Evolutionary conservation across 495 filamentous ascomycete species (phyloP), one percentile per base, ranked within the genome.

Genomic region (Aspergillus sparsus): DNA sequence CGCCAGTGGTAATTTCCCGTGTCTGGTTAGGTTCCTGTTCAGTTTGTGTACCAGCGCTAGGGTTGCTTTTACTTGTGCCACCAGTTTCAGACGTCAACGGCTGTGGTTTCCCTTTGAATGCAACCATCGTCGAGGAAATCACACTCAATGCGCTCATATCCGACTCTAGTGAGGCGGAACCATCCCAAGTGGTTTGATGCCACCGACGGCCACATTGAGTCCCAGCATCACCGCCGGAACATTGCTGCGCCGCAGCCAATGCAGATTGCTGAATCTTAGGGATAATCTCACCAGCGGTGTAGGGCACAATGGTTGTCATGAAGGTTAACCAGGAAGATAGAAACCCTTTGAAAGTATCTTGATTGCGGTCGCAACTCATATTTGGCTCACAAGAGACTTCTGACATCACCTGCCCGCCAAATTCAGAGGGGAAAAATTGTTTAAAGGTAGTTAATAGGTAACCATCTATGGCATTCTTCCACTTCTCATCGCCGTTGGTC

Each of bases 321-420:
- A 81, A 82, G 2, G 85, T 83, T 68, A 93, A 76, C 88, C 87
- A 91, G 7, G 85, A 85, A 39, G 85, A 73, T 15, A 91, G 75
- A 64, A 90, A 88, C 8, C 87, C 88, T 72, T 93, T 93, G 80
- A 91, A 92, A 45, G 80, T 83, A 54, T 79, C 79, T 69, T 90
- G 84, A 66, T 93, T 90, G 49, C 78, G 78, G 69, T 89, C 81
- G 72, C 91, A 95, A 52, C 81, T 84, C 51, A 73, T 77, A 33
- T 73, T 70, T 0, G 76, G 68, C 65, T 95, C 91, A 77, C 90
- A 93, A 46, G 86, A 82, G 36, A 85, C 81, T 69, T 93, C 91
- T 34, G 76, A 73, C 68, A 90, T 80, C 67, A 90, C 71, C 52
- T 81, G 77, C 12, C 71, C 68, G n/a, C 65, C 72, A 52, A 77